A percentile compares a stretch with the other conserved stretches of the same genome.
Evolutionary conservation across 495 filamentous ascomycete genomes (phyloP).

Genomic region (Aspergillus heteromorphus): DNA sequence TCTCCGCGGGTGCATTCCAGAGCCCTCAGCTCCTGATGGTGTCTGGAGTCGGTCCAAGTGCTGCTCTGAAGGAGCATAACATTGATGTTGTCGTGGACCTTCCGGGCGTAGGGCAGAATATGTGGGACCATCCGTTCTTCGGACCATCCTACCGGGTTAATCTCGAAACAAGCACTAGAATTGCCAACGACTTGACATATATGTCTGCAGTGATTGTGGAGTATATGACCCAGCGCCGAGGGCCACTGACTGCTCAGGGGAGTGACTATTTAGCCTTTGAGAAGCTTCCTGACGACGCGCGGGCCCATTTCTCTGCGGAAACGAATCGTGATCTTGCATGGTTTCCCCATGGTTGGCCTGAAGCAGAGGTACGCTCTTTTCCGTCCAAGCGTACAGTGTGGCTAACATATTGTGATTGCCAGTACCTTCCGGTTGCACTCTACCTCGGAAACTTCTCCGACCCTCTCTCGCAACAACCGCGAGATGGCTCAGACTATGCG

Average conservation of each 20-base stretch:
- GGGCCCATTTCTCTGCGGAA: constrained; percentile 15
- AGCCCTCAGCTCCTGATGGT: constrained; percentile 49
- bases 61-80: constrained; percentile 21
- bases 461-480: constrained; percentile 29
- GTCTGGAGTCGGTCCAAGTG: constrained; percentile 40
- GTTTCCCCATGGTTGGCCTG: constrained; percentile 54
- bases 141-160: constrained; percentile 33
- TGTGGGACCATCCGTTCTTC: constrained; percentile 42
- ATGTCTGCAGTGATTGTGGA: constrained; percentile 4
- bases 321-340: constrained; percentile 26
- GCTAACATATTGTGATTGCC: not conserved
- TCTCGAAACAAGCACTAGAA: constrained; percentile 26
- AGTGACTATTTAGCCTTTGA: constrained; percentile 46
- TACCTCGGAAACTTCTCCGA: constrained; percentile 40
- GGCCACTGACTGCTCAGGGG: constrained; percentile 39
- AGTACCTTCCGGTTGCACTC: constrained; percentile 32
- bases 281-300: constrained; percentile 28
- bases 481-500: constrained; percentile 43
- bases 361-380: constrained; percentile 37
- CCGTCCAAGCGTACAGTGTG: not conserved
- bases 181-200: constrained; percentile 15
- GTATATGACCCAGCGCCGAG: constrained; percentile 17
- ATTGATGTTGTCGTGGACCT: constrained; percentile 38
- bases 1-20: constrained; percentile 49
- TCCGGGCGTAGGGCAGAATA: constrained; percentile 49